Evolutionary conservation across 192 early-diverging fungal genomes (phyloP).

Genomic region (Gigaspora rosea): DNA sequence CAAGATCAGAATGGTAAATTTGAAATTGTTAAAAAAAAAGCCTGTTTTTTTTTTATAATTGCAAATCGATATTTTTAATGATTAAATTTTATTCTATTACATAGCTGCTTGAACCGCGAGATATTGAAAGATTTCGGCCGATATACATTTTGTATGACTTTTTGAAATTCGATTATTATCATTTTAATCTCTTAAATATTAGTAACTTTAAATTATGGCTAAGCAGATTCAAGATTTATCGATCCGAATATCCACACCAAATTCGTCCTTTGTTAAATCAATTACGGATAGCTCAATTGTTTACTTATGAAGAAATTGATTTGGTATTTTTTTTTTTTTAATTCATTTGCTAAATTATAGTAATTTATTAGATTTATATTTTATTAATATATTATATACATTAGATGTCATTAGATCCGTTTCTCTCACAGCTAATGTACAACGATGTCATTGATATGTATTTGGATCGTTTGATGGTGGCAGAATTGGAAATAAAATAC

Average conservation of each 20-base stretch:
- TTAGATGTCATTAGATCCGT: not conserved
- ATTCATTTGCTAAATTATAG: not conserved
- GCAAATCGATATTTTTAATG: not conserved
- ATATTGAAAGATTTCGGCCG: not conserved
- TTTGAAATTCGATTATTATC: not conserved
- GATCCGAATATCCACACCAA: not conserved
- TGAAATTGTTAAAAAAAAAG: not conserved
- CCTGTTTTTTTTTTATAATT: not conserved
- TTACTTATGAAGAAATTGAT: slow-evolving; percentile 1
- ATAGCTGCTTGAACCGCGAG: not conserved
- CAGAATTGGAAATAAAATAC: not conserved
- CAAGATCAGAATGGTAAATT: not conserved
- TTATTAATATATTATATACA: not conserved
- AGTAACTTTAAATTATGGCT: not conserved
- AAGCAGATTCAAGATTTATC: slow-evolving; percentile 13
- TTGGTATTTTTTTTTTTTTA: slow-evolving; percentile 1
- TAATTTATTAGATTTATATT: not conserved
- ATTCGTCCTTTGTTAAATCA: slow-evolving; percentile 1
- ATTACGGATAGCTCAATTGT: slow-evolving; percentile 1
- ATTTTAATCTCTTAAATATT: not conserved
- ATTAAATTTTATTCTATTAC: not conserved
- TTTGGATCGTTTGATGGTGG: slow-evolving; percentile 1
- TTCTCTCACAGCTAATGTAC: not conserved
- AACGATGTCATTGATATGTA: not conserved
- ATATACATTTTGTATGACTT: not conserved